phyloP scores from a whole-genome alignment of 75 land plant genomes.

The Isoetes taiwanensis region DNA sequence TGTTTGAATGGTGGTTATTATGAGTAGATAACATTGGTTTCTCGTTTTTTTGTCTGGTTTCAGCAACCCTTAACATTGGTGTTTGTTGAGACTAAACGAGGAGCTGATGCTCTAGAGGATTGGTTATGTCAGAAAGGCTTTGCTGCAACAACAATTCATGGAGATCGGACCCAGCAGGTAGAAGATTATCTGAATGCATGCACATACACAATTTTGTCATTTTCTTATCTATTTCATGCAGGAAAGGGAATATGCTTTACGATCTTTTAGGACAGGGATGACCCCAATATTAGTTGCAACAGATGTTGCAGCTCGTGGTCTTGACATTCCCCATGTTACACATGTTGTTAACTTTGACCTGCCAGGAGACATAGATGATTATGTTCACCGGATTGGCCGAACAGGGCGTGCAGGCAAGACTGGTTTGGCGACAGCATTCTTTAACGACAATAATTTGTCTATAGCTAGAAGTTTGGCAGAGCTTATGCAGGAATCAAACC shows the following conservation, averaged over 20 bases:
- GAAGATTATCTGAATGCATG: not conserved
- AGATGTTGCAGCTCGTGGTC: constrained; percentile 82
- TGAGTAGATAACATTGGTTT: not conserved
- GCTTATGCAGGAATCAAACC: constrained; percentile 77
- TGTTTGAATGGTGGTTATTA: not conserved
- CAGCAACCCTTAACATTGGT: constrained; percentile 82
- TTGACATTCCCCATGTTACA: constrained; percentile 85
- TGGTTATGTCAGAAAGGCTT: constrained; percentile 68
- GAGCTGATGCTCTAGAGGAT: constrained; percentile 82
- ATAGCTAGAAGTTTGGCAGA: constrained; percentile 61
- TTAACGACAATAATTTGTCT: constrained; percentile 60
- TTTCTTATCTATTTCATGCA: constrained; percentile 10
- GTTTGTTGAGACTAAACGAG: constrained; percentile 95
- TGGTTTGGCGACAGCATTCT: constrained; percentile 85
- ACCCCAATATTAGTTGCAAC: constrained; percentile 88
- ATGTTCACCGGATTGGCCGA: constrained; percentile 89
- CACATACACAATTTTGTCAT: not conserved
- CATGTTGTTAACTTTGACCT: constrained; percentile 89
- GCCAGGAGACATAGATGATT: constrained; percentile 83
- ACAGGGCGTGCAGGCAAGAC: constrained; percentile 90
- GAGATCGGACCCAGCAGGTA: constrained; percentile 78
- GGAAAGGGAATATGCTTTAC: constrained; percentile 71
- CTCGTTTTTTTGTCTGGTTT: not conserved
- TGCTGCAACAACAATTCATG: constrained; percentile 89
- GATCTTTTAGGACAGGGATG: constrained; percentile 55